These are phyloP conservation scores for Ceratobasidium sp. DNA, from an alignment of 1,284 basidiomycete species.

Conservation along the genomic window DNA sequence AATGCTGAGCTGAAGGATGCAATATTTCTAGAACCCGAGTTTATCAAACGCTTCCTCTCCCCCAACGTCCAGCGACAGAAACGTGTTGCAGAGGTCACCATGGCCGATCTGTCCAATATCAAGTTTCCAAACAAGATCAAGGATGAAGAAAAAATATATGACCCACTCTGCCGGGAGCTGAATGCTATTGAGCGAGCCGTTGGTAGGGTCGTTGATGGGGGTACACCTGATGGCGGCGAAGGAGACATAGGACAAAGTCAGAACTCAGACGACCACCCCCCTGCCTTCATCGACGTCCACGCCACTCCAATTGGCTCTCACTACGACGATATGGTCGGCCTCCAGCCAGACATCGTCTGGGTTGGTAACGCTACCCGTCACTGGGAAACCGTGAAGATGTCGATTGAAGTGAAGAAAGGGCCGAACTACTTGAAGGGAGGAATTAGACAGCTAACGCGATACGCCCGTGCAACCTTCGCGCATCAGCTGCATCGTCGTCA, in stretches of 20 bases:
- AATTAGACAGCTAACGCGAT: constrained; percentile 23
- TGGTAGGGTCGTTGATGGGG: neutral
- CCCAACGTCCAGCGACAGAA: neutral
- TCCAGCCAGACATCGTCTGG: constrained; percentile 19
- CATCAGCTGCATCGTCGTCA: constrained; percentile 34
- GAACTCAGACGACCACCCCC: no score
- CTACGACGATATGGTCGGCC: neutral
- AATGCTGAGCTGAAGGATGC: constrained; percentile 12
- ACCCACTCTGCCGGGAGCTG: neutral
- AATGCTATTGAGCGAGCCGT: constrained; percentile 14
- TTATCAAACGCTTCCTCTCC: constrained; percentile 7
- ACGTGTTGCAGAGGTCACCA: neutral
- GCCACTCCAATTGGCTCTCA: neutral
- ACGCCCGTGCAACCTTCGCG: constrained; percentile 16
- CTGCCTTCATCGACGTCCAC: neutral
- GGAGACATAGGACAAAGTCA: no score
- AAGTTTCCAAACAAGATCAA: neutral
- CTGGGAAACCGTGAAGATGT: constrained; percentile 24
- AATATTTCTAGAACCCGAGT: constrained; percentile 3
- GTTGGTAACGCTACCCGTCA: neutral
- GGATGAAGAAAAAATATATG: neutral
- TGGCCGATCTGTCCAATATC: neutral
- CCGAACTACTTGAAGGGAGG: neutral
- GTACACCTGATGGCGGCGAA: no score
- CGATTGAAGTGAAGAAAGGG: constrained; percentile 17